Percentiles rank a stretch among this genome's conserved stretches.
phyloP scores from a whole-genome alignment of 331 rosid genomes.

The Cydonia oblonga region DNA sequence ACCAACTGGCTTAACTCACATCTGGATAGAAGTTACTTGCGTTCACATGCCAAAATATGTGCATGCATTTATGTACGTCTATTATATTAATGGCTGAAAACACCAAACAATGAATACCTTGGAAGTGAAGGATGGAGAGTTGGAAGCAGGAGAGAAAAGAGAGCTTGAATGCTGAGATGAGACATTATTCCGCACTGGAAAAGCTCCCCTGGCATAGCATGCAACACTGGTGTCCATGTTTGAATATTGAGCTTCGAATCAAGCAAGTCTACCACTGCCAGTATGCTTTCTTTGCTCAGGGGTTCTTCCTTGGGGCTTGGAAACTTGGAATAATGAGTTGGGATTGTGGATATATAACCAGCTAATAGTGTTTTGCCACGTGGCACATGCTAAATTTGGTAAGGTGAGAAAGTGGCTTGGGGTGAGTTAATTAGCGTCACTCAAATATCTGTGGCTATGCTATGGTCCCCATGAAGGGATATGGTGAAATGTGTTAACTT shows the following conservation, averaged over 20 bases:
- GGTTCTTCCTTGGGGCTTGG: slow-evolving; percentile 10
- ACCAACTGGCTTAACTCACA: neutral
- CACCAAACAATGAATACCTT: slow-evolving; percentile 39
- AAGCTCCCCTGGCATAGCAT: slow-evolving; percentile 54
- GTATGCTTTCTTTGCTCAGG: neutral
- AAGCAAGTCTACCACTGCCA: neutral
- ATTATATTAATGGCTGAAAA: neutral
- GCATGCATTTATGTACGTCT: neutral
- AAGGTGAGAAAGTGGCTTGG: slow-evolving; percentile 18
- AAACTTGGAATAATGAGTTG: slow-evolving; percentile 12
- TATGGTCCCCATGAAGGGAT: slow-evolving; percentile 33
- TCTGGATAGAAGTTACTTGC: neutral
- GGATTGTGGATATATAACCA: slow-evolving; percentile 41
- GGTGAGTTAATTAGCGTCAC: slow-evolving; percentile 42
- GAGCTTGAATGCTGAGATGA: slow-evolving; percentile 61
- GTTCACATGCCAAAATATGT: neutral
- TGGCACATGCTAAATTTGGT: slow-evolving; percentile 42
- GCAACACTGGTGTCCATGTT: slow-evolving; percentile 81
- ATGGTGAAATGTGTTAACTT: slow-evolving; percentile 18
- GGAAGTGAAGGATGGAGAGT: slow-evolving; percentile 64
- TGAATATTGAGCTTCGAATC: neutral
- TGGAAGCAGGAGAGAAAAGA: slow-evolving; percentile 38
- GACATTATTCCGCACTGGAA: slow-evolving; percentile 43
- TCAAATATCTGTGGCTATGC: slow-evolving; percentile 59
- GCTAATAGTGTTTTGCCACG: slow-evolving; percentile 32